Evolutionary conservation across 1,284 basidiomycete genomes (phyloP), one percentile per base, ranked within the genome.

Genomic region (Phlebopus sp.): DNA sequence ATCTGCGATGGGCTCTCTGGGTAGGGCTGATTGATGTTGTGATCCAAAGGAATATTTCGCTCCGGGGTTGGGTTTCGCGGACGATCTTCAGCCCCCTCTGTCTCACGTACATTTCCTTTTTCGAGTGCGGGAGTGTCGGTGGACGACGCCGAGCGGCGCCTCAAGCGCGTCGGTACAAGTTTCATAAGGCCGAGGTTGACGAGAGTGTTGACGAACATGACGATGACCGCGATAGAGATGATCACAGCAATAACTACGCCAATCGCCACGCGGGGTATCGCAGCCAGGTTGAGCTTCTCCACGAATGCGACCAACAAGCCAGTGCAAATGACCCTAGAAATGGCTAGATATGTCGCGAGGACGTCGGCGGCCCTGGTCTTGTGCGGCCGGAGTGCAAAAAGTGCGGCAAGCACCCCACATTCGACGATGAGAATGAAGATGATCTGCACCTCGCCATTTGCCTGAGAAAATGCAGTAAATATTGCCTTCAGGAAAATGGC

Each of bases 181-280:
- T 61, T 69, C 27, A 69, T 62, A 15, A 72, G 42, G 13, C 67
- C 70, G 45, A 75, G 50, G 57, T 77, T 73, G 42, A 77, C 59
- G 37, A 88, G 60, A n/a, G 65, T 64, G 63, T 85, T 86, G 61
- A 80, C 50, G 56, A 83, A 75, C 65, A 83, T 71, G 45, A 85
- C 63, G 42, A 87, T 52, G 39, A 86, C 70, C 0, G 82, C 70
- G 25, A 84, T 64, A 5, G 80, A 79, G 59, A 78, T 81, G 42
- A 86, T 73, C 36, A 84, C 72, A 8, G 78, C 77, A 34, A 79
- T 71, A 49, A 88, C 73, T 46, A 83, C 73, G 13, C 88, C 89
- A 47, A 92, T 80, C 18, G 72, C 85, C 2, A 86, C 83, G n/a
- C 90, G 82, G 15, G 81, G 79, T 54, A 92, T 92, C 23, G 89